Base-by-base conservation (phyloP, 139 green algal genomes). In the Volvox reticuliferus region DNA sequence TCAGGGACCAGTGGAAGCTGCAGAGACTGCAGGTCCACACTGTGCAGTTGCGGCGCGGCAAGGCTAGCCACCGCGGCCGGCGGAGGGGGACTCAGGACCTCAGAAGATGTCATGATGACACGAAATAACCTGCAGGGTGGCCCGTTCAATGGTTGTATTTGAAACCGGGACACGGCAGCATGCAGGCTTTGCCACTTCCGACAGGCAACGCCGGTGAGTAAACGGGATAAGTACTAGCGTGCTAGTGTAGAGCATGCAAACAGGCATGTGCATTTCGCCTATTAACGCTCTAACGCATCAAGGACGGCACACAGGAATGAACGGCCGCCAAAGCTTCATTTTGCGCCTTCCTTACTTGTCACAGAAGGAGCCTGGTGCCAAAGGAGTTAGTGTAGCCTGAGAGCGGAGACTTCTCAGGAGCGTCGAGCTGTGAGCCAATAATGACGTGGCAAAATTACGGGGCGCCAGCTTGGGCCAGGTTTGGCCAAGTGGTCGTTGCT, bases 51-150 rank as follows among this genome's bases (percentile, higher is more conserved):
- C 86, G 73, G 86, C 75, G 75, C 73, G 55, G 86, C 85, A 37
- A 82, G 37, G 69, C 85, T 89, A 0, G 85, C 85, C 17, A 89
- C 69, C 85, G 71, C 73, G 86, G 73, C 32, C 86, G 73, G 73
- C 73, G 86, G 86, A 28, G 86, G 86, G 75, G 86, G 86, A 84
- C 86, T 85, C 75, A 90, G 86, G 33, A 84, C 75, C 86, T 90
- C 86, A 65, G 75, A 83, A 26, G 86, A 67, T 78, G 86, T 90
- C 86, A 90, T 90, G 50, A 90, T 90, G 55, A 73, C 85, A 55
- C 85, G 67, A 80, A 32, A 62, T 33, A 87, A 9, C 50, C 79
- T 86, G 79, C 19, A 84, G 24, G 24, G 65, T 30, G 65, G 65
- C 12, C 24, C 65, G 65, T 28, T 16, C 3, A 5, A 73, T 2